phyloP scores from a whole-genome alignment of 306 rosid genomes.

The Cucurbita argyrosperma region DNA sequence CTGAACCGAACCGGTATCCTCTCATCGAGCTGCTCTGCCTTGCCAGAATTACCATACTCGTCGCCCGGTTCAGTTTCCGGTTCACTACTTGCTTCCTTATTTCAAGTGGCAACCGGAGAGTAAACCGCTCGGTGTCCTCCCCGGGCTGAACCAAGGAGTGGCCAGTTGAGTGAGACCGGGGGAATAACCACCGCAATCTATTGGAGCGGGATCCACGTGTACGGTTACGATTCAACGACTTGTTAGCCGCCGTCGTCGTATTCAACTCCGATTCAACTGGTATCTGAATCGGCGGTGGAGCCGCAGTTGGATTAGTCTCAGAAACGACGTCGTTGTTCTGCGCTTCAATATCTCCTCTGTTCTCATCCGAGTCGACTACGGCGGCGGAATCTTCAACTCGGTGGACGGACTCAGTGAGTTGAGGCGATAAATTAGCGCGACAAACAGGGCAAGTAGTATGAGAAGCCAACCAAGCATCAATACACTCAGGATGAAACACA shows the following conservation, averaged over 20 bases:
- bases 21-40: slow-evolving; percentile 41
- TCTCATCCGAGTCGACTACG: slow-evolving; percentile 30
- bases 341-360: not conserved
- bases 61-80: slow-evolving; percentile 42
- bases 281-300: not conserved
- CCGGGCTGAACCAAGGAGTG: slow-evolving; percentile 65
- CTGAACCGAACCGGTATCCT: slow-evolving; percentile 36
- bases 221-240: slow-evolving; percentile 43
- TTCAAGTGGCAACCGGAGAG: slow-evolving; percentile 52
- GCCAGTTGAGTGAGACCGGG: slow-evolving; percentile 84
- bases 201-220: slow-evolving; percentile 28
- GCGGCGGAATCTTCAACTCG: slow-evolving; percentile 7
- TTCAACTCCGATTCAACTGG: not conserved
- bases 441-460: slow-evolving; percentile 94
- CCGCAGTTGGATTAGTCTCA: not conserved
- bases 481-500: slow-evolving; percentile 76
- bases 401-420: slow-evolving; percentile 19
- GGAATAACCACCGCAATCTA: slow-evolving; percentile 22
- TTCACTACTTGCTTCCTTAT: slow-evolving; percentile 52
- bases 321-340: not conserved
- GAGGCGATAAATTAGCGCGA: slow-evolving; percentile 50
- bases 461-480: slow-evolving; percentile 59
- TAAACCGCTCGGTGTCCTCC: slow-evolving; percentile 66
- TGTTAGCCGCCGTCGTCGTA: not conserved
- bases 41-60: slow-evolving; percentile 42